A percentile compares a stretch with the other conserved stretches of the same genome.
These are phyloP conservation scores for Trichoderma lentiforme DNA, from an alignment of 2,329 filamentous ascomycete species.

Conservation along the genomic window DNA sequence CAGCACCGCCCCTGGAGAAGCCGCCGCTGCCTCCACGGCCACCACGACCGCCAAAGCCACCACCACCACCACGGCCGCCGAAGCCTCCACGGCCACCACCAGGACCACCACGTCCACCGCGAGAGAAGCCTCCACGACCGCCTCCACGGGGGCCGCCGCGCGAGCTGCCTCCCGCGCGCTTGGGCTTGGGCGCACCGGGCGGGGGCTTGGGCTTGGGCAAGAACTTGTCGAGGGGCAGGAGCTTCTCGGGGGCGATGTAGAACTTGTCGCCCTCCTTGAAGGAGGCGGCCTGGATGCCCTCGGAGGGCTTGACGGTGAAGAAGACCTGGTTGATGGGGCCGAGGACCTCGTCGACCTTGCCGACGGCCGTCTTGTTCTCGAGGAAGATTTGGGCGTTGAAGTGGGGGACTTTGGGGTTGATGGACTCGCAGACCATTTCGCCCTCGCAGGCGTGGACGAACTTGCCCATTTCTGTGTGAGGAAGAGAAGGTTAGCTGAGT, in stretches of 20 bases:
- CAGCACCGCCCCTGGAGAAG: slow-evolving; percentile 29
- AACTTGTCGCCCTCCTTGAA: slow-evolving; percentile 98
- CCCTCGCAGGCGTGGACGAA: slow-evolving; percentile 95
- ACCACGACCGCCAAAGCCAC: slow-evolving; percentile 37
- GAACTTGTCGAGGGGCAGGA: slow-evolving; percentile 93
- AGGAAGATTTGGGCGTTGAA: slow-evolving; percentile 99
- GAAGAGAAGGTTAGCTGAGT: neutral
- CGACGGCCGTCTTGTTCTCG: slow-evolving; percentile 95
- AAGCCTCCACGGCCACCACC: slow-evolving; percentile 37
- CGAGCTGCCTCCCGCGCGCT: slow-evolving; percentile 56
- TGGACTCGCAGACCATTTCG: slow-evolving; percentile 95
- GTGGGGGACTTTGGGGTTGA: slow-evolving; percentile 93
- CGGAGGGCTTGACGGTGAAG: slow-evolving; percentile 96
- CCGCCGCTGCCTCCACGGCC: slow-evolving; percentile 34
- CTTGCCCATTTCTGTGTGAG: slow-evolving; percentile 71
- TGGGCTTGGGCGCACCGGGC: slow-evolving; percentile 59
- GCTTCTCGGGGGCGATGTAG: slow-evolving; percentile 91
- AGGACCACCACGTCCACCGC: slow-evolving; percentile 37
- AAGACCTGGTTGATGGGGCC: slow-evolving; percentile 97
- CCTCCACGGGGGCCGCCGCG: slow-evolving; percentile 33
- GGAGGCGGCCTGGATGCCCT: slow-evolving; percentile 89
- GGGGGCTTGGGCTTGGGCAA: slow-evolving; percentile 84
- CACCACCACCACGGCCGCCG: slow-evolving; percentile 25
- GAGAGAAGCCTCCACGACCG: slow-evolving; percentile 33
- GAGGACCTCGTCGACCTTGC: slow-evolving; percentile 97